Percentiles rank a stretch among this genome's conserved stretches.
These are phyloP conservation scores for Paramecium tetraurelia DNA, from an alignment of 73 alveolate genomes.

Conservation along the genomic window DNA sequence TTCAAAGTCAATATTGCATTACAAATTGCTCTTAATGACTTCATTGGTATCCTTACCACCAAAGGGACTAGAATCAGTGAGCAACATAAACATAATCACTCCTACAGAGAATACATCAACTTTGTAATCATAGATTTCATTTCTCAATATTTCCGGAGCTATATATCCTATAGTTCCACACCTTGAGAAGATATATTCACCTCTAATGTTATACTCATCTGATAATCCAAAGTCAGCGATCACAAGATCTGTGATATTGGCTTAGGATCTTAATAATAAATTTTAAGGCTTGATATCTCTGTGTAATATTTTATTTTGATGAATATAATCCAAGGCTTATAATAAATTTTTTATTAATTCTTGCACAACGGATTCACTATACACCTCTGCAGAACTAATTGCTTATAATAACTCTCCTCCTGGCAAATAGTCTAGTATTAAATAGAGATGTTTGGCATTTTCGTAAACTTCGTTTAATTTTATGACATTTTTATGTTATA, in stretches of 20 bases:
- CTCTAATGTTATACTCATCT: not conserved
- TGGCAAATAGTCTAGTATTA: not conserved
- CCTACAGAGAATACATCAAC: conserved; percentile 55
- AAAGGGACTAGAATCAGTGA: conserved; percentile 61
- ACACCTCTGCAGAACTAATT: not conserved
- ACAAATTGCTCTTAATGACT: not conserved
- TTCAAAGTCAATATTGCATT: not conserved
- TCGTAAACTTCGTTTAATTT: not conserved
- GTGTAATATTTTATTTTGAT: conserved; percentile 73
- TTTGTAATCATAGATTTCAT: conserved; percentile 35
- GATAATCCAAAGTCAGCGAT: conserved; percentile 55
- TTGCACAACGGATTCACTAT: not conserved
- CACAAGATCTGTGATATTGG: conserved; percentile 65
- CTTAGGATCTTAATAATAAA: conserved; percentile 63
- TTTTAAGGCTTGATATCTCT: conserved; percentile 87
- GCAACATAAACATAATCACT: conserved; percentile 50
- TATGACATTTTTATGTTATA: not conserved
- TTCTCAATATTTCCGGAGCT: conserved; percentile 58
- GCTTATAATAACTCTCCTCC: conserved; percentile 46
- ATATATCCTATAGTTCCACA: conserved; percentile 57
- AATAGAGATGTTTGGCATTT: not conserved
- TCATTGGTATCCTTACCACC: not conserved
- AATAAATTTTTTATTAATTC: not conserved
- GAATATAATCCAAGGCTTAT: conserved; percentile 64
- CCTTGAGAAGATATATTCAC: not conserved